A percentile compares a stretch with the other conserved stretches of the same genome.
Conservation (phyloP, 1,139 yeast genomes). For the Hanseniaspora sp. region DNA sequence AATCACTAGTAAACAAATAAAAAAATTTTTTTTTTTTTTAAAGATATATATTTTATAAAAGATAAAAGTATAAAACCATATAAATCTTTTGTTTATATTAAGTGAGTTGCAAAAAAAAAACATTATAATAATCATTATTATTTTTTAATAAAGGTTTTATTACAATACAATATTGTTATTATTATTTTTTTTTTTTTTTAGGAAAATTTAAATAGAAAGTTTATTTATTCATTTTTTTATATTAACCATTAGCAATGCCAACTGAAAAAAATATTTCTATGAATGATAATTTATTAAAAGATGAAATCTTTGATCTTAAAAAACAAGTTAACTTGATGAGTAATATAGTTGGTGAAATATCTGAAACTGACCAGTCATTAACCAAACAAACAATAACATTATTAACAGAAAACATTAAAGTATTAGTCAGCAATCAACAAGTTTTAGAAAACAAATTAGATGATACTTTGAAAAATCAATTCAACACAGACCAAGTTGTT, state of each 20-base stretch:
- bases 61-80: no score
- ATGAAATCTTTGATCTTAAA: conserved; percentile 1
- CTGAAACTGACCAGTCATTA: conserved; percentile 18
- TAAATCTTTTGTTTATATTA: no score
- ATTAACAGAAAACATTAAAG: conserved; percentile 24
- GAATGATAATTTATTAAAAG: not conserved
- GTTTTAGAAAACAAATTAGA: conserved; percentile 29
- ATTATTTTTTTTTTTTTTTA: no score
- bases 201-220: no score
- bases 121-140: no score
- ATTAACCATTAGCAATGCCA: not conserved
- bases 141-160: no score
- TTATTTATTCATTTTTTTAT: not conserved
- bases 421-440: conserved; percentile 27
- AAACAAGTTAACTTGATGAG: not conserved
- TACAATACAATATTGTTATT: no score
- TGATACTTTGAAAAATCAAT: conserved; percentile 29
- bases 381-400: conserved; percentile 21
- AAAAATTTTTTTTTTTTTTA: no score
- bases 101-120: no score
- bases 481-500: conserved; percentile 29
- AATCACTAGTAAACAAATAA: no score
- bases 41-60: no score
- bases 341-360: conserved; percentile 7
- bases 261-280: not conserved